These are phyloP conservation scores for Mallotus japonicus DNA, from an alignment of 441 rosid genomes.

Conservation along the genomic window DNA sequence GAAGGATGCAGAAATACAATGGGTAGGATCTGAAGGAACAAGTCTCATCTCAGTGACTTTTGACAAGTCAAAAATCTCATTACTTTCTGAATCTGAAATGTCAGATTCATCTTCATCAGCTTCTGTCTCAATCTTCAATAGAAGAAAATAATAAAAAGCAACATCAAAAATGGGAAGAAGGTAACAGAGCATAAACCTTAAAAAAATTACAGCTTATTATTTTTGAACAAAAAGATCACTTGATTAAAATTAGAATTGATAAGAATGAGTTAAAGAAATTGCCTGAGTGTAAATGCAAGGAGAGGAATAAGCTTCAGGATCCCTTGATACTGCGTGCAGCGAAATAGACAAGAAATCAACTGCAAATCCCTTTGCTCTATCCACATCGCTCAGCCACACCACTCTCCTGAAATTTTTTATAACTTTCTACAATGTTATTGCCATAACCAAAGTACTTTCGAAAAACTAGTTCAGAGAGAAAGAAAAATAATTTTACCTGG, in stretches of 20 bases:
- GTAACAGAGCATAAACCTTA: too few species aligned
- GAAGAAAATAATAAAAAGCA: not conserved
- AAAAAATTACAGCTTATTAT: too few species aligned
- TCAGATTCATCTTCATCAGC: constrained; percentile 56
- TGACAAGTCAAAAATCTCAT: constrained; percentile 50
- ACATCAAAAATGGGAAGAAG: not conserved
- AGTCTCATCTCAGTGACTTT: constrained; percentile 86
- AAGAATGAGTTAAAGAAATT: not conserved
- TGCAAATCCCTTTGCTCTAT: constrained; percentile 65
- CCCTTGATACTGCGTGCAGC: constrained; percentile 86
- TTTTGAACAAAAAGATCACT: too few species aligned
- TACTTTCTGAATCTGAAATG: constrained; percentile 54
- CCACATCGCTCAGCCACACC: constrained; percentile 81
- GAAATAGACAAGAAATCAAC: constrained; percentile 82
- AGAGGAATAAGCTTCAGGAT: constrained; percentile 76
- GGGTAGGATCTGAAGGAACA: constrained; percentile 79
- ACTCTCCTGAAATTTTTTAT: constrained; percentile 49
- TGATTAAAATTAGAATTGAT: too few species aligned
- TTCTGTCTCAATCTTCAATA: constrained; percentile 68
- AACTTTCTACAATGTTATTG: not conserved
- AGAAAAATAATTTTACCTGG: constrained; percentile 35
- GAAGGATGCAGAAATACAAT: constrained; percentile 40
- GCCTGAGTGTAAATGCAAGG: constrained; percentile 95
- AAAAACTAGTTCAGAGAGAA: too few species aligned
- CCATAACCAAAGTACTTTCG: too few species aligned